Base-by-base conservation (phyloP, 106 monocot genomes). In the Allium cepa region DNA sequence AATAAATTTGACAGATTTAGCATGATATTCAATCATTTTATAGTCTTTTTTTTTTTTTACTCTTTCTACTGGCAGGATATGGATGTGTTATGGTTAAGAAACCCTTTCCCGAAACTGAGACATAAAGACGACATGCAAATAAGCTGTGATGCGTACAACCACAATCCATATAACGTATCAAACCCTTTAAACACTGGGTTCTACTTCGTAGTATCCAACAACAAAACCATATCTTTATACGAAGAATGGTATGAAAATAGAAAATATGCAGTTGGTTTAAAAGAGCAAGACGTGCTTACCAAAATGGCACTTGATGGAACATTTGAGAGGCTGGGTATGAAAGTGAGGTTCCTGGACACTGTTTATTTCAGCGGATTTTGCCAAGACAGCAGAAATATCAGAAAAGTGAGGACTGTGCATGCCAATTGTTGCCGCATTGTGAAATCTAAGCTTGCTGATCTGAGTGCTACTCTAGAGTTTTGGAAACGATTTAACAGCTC, bases 131-230 rank as follows among this genome's bases (percentile, higher is more conserved):
- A 84, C 62, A 48, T 92, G 53, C 82, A 84, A 17, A 66, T 88
- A n/a, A 85, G 78, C 69, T 83, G 76, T 57, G 92, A 92, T 62
- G 4, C 2, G 16, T 92, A 76, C 76, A 76, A 73, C 26, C 75
- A 79, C 4, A 7, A 22, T 0, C 82, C 88, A 5, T 68, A 53
- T 48, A 71, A 82, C 66, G 50, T 72, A 12, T 56, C 76, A 66
- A 92, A 88, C 76, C 8, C 26, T 9, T 49, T 79, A 27, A 92
- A 92, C 59, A 92, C 85, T 0, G 92, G 92, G 2, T 88, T 92
- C 84, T 88, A 82, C 69, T 83, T 71, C 26, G 79, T 75, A 7
- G 45, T 59, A n/a, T 80, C 92, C 16, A 92, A 80, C 61, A 71
- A 78, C 69, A 80, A 63, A 52, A 88, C 92, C 14, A 69, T 71